These are phyloP conservation scores for Globisporangium iwayamae DNA, from an alignment of 352 stramenopile species.

Conservation along the genomic window DNA sequence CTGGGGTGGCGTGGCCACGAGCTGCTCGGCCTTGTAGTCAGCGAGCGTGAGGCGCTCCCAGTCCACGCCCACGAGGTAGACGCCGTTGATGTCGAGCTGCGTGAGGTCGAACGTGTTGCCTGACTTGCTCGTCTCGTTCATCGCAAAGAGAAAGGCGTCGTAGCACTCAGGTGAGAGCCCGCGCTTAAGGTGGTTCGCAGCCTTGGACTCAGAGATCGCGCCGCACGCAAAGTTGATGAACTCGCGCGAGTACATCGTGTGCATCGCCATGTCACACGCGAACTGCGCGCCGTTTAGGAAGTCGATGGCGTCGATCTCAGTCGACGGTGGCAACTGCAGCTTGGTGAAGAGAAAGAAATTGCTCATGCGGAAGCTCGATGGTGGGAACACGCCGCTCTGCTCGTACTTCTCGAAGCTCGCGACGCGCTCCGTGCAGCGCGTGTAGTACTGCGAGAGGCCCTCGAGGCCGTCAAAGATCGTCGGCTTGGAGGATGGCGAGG, in stretches of 20 bases:
- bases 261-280: conserved; percentile 40
- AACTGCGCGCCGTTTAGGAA: conserved; percentile 51
- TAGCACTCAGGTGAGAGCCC: conserved; percentile 39
- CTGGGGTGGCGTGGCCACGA: conserved; percentile 15
- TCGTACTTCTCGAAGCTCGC: conserved; percentile 13
- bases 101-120: conserved; percentile 45
- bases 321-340: conserved; percentile 43
- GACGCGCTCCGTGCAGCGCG: conserved; percentile 2
- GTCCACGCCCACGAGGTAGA: conserved; percentile 38
- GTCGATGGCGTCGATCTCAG: conserved; percentile 45
- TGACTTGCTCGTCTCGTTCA: conserved; percentile 45
- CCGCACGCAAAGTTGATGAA: conserved; percentile 46
- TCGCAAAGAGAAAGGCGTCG: conserved; percentile 50
- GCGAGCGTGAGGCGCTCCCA: conserved; percentile 48
- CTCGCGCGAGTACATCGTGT: conserved; percentile 55
- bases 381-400: conserved; percentile 5
- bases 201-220: conserved; percentile 32
- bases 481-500: conserved; percentile 6
- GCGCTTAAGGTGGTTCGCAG: conserved; percentile 15
- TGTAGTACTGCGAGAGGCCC: conserved; percentile 11
- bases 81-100: conserved; percentile 48
- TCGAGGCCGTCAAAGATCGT: conserved; percentile 14
- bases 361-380: conserved; percentile 3
- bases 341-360: conserved; percentile 37
- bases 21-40: conserved; percentile 38